phyloP scores from a whole-genome alignment of 176 grass and related monocot genomes.

The Eleusine coracana region DNA sequence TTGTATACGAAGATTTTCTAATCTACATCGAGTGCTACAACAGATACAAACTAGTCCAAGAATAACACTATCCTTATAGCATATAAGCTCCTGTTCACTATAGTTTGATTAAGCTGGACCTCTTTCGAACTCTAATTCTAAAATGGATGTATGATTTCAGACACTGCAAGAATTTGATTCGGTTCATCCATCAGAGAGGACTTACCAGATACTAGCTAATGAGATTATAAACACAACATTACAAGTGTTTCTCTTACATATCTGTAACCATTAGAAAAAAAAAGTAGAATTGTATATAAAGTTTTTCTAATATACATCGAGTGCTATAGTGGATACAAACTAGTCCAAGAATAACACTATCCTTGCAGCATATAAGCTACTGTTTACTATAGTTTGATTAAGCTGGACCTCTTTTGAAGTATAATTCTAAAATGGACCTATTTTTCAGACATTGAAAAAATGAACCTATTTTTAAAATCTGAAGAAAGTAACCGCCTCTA shows the following conservation, averaged over 20 bases:
- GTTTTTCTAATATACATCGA: neutral
- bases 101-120: no score
- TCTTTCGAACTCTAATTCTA: no score
- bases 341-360: neutral
- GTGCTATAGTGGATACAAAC: no score
- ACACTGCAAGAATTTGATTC: constrained; percentile 38
- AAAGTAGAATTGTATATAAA: neutral
- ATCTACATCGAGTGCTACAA: neutral
- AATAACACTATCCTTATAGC: neutral
- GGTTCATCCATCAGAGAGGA: constrained; percentile 52
- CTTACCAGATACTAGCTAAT: constrained; percentile 52
- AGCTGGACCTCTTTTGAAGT: no score
- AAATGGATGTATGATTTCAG: no score
- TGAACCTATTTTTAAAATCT: no score
- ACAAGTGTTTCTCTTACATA: neutral
- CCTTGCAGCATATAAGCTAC: no score
- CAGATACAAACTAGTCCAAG: neutral
- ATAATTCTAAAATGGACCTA: no score
- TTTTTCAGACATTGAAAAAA: no score
- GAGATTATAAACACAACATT: constrained; percentile 30
- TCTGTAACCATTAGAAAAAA: neutral
- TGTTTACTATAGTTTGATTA: no score
- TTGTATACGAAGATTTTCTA: neutral
- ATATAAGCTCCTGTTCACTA: no score
- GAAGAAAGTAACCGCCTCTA: no score